Evolutionary conservation across 345 rosid species (phyloP).

Genomic region (Linum trigynum): DNA sequence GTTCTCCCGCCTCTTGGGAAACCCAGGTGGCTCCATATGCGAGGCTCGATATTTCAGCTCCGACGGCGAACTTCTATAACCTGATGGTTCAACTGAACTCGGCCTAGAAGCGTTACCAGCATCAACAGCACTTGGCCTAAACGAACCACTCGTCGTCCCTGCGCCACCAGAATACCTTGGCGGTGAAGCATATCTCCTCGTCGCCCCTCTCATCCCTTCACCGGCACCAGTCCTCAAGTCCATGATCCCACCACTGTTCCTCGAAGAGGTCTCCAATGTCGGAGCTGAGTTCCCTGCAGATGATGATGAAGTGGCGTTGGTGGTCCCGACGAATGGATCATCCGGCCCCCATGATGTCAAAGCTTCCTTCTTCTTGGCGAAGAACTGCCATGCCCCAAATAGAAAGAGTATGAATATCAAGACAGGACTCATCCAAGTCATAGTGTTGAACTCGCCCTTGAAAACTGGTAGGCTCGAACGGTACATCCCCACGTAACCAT

Average conservation of each 20-base stretch:
- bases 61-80: constrained; percentile 36
- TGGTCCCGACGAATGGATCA: constrained; percentile 48
- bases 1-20: constrained; percentile 55
- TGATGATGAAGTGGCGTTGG: constrained; percentile 18
- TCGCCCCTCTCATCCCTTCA: constrained; percentile 29
- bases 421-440: constrained; percentile 84
- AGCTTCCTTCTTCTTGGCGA: constrained; percentile 92
- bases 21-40: constrained; percentile 45
- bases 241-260: constrained; percentile 40
- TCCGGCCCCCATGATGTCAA: constrained; percentile 93
- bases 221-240: constrained; percentile 37
- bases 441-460: constrained; percentile 56
- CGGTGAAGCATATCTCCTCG: constrained; percentile 62
- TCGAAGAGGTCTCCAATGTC: constrained; percentile 47
- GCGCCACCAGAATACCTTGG: constrained; percentile 39
- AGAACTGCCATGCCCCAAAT: constrained; percentile 86
- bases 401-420: constrained; percentile 70
- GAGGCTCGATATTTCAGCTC: constrained; percentile 60
- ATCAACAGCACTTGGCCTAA: constrained; percentile 48
- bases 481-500: constrained; percentile 71
- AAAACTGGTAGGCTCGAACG: constrained; percentile 57
- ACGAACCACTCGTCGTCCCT: constrained; percentile 38
- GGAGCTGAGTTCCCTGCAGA: constrained; percentile 37
- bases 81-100: constrained; percentile 35
- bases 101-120: constrained; percentile 35